Evolutionary conservation across 345 rosid species (phyloP).

Genomic region (Clausena lansium): DNA sequence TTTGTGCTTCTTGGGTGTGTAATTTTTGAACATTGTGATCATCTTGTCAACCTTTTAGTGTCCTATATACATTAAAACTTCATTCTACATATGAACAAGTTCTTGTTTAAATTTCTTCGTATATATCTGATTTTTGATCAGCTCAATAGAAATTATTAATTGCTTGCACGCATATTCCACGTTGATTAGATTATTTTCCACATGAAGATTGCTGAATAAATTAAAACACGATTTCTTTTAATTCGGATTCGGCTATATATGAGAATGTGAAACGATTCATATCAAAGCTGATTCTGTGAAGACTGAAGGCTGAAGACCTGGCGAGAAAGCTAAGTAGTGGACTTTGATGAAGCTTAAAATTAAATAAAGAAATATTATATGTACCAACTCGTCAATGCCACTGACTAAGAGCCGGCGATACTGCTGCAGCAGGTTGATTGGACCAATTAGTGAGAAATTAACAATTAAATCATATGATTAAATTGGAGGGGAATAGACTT

Average conservation of each 20-base stretch:
- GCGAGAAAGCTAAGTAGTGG: not conserved
- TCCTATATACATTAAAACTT: not conserved
- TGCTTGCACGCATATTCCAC: constrained; percentile 1
- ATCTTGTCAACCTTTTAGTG: not conserved
- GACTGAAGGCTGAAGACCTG: not conserved
- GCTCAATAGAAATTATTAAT: not conserved
- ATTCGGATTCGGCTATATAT: not conserved
- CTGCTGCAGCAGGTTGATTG: no score
- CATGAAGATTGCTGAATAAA: not conserved
- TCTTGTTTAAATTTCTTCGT: not conserved
- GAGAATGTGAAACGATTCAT: not conserved
- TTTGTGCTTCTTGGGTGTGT: not conserved
- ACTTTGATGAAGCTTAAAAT: not conserved
- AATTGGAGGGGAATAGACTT: not conserved
- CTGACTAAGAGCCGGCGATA: not conserved
- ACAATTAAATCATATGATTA: not conserved
- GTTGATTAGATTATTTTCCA: not conserved
- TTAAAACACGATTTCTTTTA: not conserved
- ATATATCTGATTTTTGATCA: not conserved
- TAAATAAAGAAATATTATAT: not conserved
- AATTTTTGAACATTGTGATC: not conserved
- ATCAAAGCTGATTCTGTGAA: no score
- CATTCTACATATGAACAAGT: not conserved
- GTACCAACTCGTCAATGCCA: not conserved
- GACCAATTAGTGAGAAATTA: not conserved